Evolutionary conservation across 2,329 filamentous ascomycete genomes (phyloP).

Genomic region (Parastagonospora nodorum): DNA sequence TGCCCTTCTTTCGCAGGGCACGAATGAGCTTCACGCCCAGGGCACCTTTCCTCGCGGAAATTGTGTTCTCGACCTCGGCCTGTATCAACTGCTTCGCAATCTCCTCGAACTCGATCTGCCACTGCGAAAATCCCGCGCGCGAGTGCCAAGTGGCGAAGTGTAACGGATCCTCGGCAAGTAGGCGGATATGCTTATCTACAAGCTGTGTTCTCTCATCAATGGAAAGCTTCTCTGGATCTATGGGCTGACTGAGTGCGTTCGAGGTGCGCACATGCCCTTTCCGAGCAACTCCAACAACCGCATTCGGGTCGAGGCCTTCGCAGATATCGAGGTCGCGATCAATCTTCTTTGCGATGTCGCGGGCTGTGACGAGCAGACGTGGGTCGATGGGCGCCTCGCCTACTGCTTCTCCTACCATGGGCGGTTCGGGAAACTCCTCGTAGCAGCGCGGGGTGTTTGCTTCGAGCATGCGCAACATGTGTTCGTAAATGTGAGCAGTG

Average conservation of each 20-base stretch:
- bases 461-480: slow-evolving; percentile 73
- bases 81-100: slow-evolving; percentile 74
- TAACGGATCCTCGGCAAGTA: slow-evolving; percentile 70
- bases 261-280: slow-evolving; percentile 26
- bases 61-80: slow-evolving; percentile 78
- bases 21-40: slow-evolving; percentile 81
- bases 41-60: slow-evolving; percentile 76
- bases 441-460: slow-evolving; percentile 71
- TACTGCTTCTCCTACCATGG: slow-evolving; percentile 24
- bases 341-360: slow-evolving; percentile 50
- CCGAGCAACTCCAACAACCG: slow-evolving; percentile 27
- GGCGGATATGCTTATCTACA: slow-evolving; percentile 73
- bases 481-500: slow-evolving; percentile 78
- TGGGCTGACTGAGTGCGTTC: slow-evolving; percentile 28
- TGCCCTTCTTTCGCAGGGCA: slow-evolving; percentile 84
- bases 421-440: slow-evolving; percentile 51
- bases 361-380: slow-evolving; percentile 46
- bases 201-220: slow-evolving; percentile 31
- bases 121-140: slow-evolving; percentile 68
- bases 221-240: slow-evolving; percentile 30
- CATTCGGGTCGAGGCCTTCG: slow-evolving; percentile 42
- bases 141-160: slow-evolving; percentile 72
- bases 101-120: slow-evolving; percentile 81
- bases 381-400: slow-evolving; percentile 35
- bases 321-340: slow-evolving; percentile 48